Percentiles rank a stretch among this genome's conserved stretches.
These are phyloP conservation scores for Salinomyces thailandicus DNA, from an alignment of 2,329 filamentous ascomycete species.

Conservation along the genomic window DNA sequence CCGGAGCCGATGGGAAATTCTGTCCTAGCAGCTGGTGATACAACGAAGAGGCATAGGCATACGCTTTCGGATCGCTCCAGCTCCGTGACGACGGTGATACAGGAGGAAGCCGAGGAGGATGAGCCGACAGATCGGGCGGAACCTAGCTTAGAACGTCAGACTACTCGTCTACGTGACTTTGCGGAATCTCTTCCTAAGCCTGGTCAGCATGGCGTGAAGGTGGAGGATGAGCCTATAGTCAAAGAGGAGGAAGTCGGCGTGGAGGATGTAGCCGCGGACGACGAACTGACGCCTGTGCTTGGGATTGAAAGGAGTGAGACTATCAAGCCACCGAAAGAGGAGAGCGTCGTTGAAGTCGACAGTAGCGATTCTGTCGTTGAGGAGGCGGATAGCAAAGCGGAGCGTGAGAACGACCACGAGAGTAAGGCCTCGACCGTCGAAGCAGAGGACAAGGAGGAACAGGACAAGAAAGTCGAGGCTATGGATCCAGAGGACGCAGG, in stretches of 20 bases:
- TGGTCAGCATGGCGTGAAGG: constrained; percentile 8
- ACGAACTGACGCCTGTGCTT: constrained; percentile 3
- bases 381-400: constrained; percentile 33
- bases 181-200: constrained; percentile 8
- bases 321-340: constrained; percentile 10
- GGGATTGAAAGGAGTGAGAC: constrained; percentile 11
- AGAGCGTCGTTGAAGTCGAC: constrained; percentile 7
- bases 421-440: no score
- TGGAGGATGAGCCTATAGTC: not conserved
- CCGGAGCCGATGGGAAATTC: constrained; percentile 29
- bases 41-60: constrained; percentile 73
- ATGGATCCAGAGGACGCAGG: constrained; percentile 1
- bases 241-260: constrained; percentile 5
- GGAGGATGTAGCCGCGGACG: constrained; percentile 5
- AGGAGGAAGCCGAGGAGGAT: constrained; percentile 62
- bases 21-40: constrained; percentile 49
- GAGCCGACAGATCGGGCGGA: constrained; percentile 5
- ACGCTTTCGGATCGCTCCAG: constrained; percentile 65
- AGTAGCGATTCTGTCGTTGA: constrained; percentile 7
- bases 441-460: not conserved
- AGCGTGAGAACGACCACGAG: constrained; percentile 54
- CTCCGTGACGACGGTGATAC: constrained; percentile 68
- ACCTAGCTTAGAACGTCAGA: constrained; percentile 17
- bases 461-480: not conserved
- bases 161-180: constrained; percentile 14